Evolutionary conservation across 441 rosid species (phyloP).

Genomic region (Monsonia emarginata): DNA sequence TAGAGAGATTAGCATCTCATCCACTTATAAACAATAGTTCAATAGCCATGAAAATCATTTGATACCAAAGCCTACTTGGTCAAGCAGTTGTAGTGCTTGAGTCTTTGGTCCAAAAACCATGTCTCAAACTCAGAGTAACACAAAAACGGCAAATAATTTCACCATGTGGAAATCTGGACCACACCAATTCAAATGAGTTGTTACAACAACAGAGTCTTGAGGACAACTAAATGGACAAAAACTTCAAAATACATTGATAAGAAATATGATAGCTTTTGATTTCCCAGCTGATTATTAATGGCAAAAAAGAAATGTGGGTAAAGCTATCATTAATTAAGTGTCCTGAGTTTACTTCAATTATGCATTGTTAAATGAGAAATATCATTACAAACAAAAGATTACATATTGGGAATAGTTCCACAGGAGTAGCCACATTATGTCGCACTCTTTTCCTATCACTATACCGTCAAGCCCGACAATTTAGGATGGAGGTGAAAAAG

Average conservation of each 20-base stretch:
- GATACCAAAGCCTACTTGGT: background rate
- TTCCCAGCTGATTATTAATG: background rate
- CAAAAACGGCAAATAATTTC: background rate
- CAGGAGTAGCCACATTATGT: background rate
- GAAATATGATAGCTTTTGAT: background rate
- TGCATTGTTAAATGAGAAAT: background rate
- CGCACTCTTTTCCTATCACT: background rate
- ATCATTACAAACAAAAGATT: background rate
- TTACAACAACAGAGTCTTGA: background rate
- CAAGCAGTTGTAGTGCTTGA: too few species aligned
- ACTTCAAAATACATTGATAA: background rate
- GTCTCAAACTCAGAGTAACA: too few species aligned
- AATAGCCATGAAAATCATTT: background rate
- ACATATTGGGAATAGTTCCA: background rate
- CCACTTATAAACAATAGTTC: background rate
- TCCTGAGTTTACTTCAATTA: background rate
- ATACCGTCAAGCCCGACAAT: background rate
- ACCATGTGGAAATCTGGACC: background rate
- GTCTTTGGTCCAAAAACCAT: too few species aligned
- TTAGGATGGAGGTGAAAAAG: background rate
- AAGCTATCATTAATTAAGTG: background rate
- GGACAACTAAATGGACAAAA: background rate
- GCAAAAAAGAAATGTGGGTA: background rate
- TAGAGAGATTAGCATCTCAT: background rate
- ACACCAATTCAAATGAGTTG: background rate